Percentiles rank a stretch among this genome's conserved stretches.
phyloP scores from a whole-genome alignment of 495 filamentous ascomycete genomes.

The Aspergillus saccharolyticus region DNA sequence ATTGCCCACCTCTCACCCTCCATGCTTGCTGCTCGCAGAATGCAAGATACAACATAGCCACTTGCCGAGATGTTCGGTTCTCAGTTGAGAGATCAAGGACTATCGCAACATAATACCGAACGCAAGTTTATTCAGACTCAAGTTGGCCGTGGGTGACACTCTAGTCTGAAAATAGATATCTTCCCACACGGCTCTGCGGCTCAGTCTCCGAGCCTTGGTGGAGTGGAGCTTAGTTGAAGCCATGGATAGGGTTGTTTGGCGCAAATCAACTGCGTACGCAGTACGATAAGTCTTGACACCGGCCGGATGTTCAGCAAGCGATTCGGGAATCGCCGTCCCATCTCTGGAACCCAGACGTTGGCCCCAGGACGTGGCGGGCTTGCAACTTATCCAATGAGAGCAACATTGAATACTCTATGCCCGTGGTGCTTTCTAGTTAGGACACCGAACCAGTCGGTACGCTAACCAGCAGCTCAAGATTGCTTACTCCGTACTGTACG shows the following conservation, averaged over 20 bases:
- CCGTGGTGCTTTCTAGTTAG: background rate
- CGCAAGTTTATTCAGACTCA: background rate
- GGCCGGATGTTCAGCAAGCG: background rate
- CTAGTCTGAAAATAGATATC: background rate
- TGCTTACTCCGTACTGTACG: background rate
- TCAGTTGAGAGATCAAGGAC: background rate
- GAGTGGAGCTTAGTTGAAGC: slow-evolving; percentile 5
- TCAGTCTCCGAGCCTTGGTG: slow-evolving; percentile 5
- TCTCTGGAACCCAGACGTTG: slow-evolving; percentile 9
- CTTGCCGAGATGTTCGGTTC: background rate
- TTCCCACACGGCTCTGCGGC: slow-evolving; percentile 4
- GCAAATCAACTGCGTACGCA: slow-evolving; percentile 2
- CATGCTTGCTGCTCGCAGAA: background rate
- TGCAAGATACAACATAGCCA: background rate
- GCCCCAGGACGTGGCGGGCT: background rate
- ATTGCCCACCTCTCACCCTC: background rate
- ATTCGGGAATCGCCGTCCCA: background rate
- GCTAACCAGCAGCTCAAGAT: background rate
- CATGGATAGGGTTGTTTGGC: slow-evolving; percentile 15
- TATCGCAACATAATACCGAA: background rate
- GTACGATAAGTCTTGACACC: background rate
- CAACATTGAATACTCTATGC: background rate
- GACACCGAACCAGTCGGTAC: background rate
- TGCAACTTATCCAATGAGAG: background rate
- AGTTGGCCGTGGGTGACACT: background rate